phyloP scores from a whole-genome alignment of 1,139 yeast species.

The Geotrichum phurueaensis region DNA sequence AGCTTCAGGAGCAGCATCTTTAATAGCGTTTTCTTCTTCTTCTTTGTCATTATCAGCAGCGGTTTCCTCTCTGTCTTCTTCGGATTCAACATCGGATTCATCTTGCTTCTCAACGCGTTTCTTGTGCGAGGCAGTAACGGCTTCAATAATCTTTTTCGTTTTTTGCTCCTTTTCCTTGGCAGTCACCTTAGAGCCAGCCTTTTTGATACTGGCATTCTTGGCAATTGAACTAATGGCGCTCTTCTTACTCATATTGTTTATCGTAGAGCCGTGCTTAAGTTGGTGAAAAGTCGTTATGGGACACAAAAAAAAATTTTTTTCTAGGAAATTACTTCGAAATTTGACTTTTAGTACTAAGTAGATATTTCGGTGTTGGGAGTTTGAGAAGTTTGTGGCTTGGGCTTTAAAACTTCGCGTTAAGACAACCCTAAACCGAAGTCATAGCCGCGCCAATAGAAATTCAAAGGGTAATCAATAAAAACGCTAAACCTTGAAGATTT shows the following conservation, averaged over 20 bases:
- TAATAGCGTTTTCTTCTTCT: background rate
- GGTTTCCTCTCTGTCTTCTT: background rate
- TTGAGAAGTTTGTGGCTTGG: background rate
- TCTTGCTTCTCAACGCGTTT: background rate
- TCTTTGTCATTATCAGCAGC: background rate
- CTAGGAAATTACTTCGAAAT: background rate
- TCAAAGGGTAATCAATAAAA: background rate
- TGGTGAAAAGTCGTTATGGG: background rate
- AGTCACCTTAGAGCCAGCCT: background rate
- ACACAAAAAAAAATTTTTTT: background rate
- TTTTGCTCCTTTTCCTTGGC: conserved; percentile 4
- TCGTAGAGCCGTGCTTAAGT: background rate
- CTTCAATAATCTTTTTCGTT: conserved; percentile 12
- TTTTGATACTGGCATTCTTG: background rate
- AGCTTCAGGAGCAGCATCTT: conserved; percentile 2
- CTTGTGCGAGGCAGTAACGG: conserved; percentile 13
- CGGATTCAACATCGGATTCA: background rate
- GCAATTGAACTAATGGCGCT: background rate
- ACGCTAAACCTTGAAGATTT: background rate
- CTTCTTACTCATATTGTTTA: background rate
- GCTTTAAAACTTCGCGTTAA: background rate
- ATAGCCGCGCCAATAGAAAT: background rate
- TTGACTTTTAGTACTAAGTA: background rate
- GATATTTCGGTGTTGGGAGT: background rate
- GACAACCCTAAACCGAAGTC: background rate